phyloP scores from a whole-genome alignment of 306 rosid species.

The Vicia sativa region DNA sequence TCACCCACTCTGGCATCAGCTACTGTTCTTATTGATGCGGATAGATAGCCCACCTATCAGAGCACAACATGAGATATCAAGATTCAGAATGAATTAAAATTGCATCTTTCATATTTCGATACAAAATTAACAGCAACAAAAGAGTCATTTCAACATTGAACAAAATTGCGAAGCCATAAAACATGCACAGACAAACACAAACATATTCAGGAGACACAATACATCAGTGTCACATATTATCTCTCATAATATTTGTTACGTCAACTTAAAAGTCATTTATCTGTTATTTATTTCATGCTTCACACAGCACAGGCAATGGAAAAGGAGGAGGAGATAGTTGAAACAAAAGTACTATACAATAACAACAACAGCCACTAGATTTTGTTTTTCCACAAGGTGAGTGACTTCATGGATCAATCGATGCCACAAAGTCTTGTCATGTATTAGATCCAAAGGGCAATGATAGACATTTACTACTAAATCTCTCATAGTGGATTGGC shows the following conservation, averaged over 20 bases:
- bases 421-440: no score
- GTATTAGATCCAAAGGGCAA: no score
- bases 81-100: slow-evolving; percentile 18
- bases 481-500: no score
- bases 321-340: no score
- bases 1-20: slow-evolving; percentile 99
- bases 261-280: slow-evolving; percentile 6
- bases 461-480: no score
- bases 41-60: slow-evolving; percentile 82
- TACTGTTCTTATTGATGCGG: slow-evolving; percentile 94
- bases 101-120: slow-evolving; percentile 17
- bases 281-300: slow-evolving; percentile 11
- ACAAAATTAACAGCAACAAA: slow-evolving; percentile 7
- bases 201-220: slow-evolving; percentile 20
- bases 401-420: no score
- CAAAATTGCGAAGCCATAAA: slow-evolving; percentile 17
- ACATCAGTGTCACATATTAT: slow-evolving; percentile 15
- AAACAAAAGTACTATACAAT: no score
- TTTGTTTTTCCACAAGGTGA: no score
- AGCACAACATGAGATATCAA: slow-evolving; percentile 36
- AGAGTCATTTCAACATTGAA: slow-evolving; percentile 24
- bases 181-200: neutral
- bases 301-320: no score
- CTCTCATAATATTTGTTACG: slow-evolving; percentile 8
- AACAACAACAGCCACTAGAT: no score